Base-by-base conservation (phyloP, 1,139 yeast species). In the Lodderomyces metapsilosis region DNA sequence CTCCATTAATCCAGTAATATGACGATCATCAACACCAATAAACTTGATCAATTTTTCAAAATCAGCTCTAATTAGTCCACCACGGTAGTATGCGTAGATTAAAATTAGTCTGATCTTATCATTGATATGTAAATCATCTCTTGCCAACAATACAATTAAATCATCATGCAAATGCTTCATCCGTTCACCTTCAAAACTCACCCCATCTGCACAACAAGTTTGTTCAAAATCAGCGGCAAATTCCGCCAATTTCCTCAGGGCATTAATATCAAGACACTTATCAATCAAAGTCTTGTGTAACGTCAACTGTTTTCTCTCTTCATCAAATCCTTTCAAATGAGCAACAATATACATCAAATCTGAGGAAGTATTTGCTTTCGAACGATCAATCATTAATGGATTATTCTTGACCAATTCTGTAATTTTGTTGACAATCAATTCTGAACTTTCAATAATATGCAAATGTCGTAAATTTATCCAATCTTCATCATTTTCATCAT, bases 51-150 rank as follows among this genome's bases (percentile, higher is more conserved):
- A 64, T 56, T 92, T 89, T 40, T 68, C 64, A 50, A 85, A 79
- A 65, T 92, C 99, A 7, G 73, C 60, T 51, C 82, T 84, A 13
- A 88, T 73, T 22, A 92, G 68, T 0, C 99, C 98, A 4, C 94
- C 92, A 50, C 98, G 74, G 60, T 82, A 86, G 31, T 89, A 62
- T 1, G 91, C 85, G 61, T 92, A 92, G 4, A 86, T 66, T 23
- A 88, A 68, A n/a, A 92, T 76, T 35, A 87, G 69, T 47, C 98
- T 76, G 49, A 88, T 71, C 56, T 88, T 88, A 53, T 88, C 94
- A 37, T 76, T 72, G 17, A 73, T 68, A 20, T 67, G 70, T 39
- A 80, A 67, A 39, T 70, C 73, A 41, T 74, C 68, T 49, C 82
- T 64, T 17, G 79, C 78, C 32, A 91, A 66, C 28, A 82, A 58